phyloP scores from a whole-genome alignment of 768 basidiomycete genomes.

The Roridomyces roridus region DNA sequence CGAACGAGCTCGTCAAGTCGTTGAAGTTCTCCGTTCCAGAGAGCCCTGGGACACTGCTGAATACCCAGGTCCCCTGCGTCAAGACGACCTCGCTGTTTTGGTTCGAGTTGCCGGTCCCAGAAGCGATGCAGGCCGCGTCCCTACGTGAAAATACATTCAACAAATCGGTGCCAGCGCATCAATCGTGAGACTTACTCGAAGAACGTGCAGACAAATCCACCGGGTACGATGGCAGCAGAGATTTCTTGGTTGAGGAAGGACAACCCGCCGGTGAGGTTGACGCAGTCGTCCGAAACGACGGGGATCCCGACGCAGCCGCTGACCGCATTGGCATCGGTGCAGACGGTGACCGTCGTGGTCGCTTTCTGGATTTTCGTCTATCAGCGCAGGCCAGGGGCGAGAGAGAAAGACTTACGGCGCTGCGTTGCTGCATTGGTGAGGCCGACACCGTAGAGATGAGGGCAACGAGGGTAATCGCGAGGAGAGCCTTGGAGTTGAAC shows the following conservation, averaged over 20 bases:
- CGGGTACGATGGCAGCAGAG: slow-evolving; percentile 8
- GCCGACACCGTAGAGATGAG: too few species aligned
- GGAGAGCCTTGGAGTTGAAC: too few species aligned
- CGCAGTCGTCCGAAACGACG: slow-evolving; percentile 17
- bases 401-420: too few species aligned
- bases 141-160: not conserved
- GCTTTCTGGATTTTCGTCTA: too few species aligned
- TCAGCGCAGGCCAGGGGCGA: too few species aligned
- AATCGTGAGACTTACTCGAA: slow-evolving; percentile 15
- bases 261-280: slow-evolving; percentile 24
- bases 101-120: not conserved
- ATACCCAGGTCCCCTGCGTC: slow-evolving; percentile 8
- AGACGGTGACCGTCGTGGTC: slow-evolving; percentile 1
- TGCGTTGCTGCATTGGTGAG: too few species aligned
- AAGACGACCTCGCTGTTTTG: slow-evolving; percentile 3
- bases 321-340: slow-evolving; percentile 13
- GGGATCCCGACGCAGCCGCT: slow-evolving; percentile 21
- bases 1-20: slow-evolving; percentile 25
- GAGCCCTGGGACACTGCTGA: slow-evolving; percentile 14
- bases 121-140: slow-evolving; percentile 13
- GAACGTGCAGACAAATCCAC: slow-evolving; percentile 27
- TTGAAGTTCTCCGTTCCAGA: slow-evolving; percentile 19
- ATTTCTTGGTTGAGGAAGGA: slow-evolving; percentile 26
- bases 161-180: not conserved
- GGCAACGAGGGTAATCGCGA: too few species aligned